phyloP scores from a whole-genome alignment of 495 filamentous ascomycete species.

The Pseudoneurospora amorphoporcata region DNA sequence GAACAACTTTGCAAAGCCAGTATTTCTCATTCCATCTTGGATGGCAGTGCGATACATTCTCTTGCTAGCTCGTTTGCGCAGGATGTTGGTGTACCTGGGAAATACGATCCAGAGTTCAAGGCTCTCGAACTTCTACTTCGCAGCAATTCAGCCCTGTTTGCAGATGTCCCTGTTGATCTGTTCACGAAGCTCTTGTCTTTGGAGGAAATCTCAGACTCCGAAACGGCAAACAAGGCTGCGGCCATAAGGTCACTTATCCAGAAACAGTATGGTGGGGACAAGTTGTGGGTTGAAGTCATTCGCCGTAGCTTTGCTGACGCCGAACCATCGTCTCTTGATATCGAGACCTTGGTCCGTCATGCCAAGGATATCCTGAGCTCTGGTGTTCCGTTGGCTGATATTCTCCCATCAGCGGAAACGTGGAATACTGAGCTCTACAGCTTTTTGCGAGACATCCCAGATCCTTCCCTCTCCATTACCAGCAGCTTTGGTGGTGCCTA shows the following conservation, averaged over 20 bases:
- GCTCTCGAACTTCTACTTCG: constrained; percentile 31
- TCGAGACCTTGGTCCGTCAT: constrained; percentile 37
- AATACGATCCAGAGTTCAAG: constrained; percentile 15
- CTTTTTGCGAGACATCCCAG: constrained; percentile 49
- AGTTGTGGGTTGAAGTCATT: constrained; percentile 26
- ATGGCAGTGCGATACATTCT: constrained; percentile 10
- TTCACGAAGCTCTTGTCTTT: constrained; percentile 35
- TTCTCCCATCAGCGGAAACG: constrained; percentile 32
- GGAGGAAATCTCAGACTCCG: constrained; percentile 30
- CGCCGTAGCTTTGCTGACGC: constrained; percentile 33
- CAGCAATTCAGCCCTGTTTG: constrained; percentile 24
- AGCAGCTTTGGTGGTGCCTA: constrained; percentile 61
- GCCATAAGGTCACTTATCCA: constrained; percentile 24
- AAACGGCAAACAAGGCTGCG: constrained; percentile 24
- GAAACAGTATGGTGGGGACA: constrained; percentile 16
- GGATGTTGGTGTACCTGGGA: constrained; percentile 5
- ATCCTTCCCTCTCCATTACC: constrained; percentile 57
- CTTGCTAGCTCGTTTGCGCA: constrained; percentile 22
- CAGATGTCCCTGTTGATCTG: constrained; percentile 27
- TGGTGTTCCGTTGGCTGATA: constrained; percentile 14
- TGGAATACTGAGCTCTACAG: constrained; percentile 41
- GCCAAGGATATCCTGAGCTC: constrained; percentile 18
- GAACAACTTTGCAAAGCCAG: constrained; percentile 30
- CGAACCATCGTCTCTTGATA: constrained; percentile 26
- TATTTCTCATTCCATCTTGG: constrained; percentile 23